Percentiles rank a stretch among this genome's conserved stretches.
Evolutionary conservation across 768 basidiomycete genomes (phyloP).

Genomic region (Lepiota venenata): DNA sequence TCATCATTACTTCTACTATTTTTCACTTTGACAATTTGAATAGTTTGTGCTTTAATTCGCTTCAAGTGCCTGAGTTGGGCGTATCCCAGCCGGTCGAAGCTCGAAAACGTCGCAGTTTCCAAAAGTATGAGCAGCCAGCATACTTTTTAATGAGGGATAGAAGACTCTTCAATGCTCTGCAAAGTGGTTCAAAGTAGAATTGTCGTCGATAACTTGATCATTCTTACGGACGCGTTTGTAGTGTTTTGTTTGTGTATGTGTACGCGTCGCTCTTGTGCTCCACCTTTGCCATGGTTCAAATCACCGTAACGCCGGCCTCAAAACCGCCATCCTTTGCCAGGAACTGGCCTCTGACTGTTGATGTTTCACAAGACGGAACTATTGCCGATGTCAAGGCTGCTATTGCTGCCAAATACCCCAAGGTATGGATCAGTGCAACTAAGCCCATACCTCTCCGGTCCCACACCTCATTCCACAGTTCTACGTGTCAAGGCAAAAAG

Average conservation of each 20-base stretch:
- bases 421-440: slow-evolving; percentile 22
- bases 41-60: no score
- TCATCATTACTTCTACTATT: no score
- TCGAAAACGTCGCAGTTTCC: no score
- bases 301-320: slow-evolving; percentile 52
- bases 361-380: slow-evolving; percentile 50
- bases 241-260: slow-evolving; percentile 18
- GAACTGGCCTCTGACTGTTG: slow-evolving; percentile 47
- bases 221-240: no score
- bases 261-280: slow-evolving; percentile 12
- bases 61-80: no score
- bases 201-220: no score
- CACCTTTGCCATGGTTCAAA: slow-evolving; percentile 27
- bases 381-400: slow-evolving; percentile 67
- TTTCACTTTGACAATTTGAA: no score
- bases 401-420: slow-evolving; percentile 42
- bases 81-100: no score
- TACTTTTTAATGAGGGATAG: no score
- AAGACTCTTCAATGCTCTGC: no score
- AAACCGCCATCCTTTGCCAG: slow-evolving; percentile 44
- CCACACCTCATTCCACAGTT: slow-evolving; percentile 44
- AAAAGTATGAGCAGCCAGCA: no score
- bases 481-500: slow-evolving; percentile 65
- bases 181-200: no score
- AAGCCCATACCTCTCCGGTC: not conserved